phyloP scores from a whole-genome alignment of 495 filamentous ascomycete species.

The Niebla homalea region DNA sequence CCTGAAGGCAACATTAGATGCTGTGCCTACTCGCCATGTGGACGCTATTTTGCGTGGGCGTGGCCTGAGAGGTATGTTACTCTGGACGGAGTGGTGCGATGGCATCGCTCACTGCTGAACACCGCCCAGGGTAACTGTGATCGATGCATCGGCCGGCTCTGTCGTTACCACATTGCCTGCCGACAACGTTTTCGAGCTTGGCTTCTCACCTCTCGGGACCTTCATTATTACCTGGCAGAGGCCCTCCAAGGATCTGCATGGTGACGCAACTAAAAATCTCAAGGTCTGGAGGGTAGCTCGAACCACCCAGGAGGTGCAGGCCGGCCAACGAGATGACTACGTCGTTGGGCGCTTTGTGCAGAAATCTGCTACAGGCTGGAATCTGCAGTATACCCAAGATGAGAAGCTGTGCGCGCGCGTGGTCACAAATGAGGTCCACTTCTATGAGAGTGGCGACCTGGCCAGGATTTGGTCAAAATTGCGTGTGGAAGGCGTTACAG shows the following conservation, averaged over 20 bases:
- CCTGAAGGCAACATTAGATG: slow-evolving; percentile 92
- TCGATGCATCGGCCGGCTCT: slow-evolving; percentile 70
- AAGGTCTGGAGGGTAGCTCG: slow-evolving; percentile 84
- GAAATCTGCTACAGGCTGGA: slow-evolving; percentile 91
- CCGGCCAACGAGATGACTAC: slow-evolving; percentile 39
- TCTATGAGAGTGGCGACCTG: slow-evolving; percentile 79
- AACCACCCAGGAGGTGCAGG: slow-evolving; percentile 15
- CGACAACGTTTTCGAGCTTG: slow-evolving; percentile 78
- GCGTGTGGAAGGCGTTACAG: slow-evolving; percentile 75
- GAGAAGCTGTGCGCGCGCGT: slow-evolving; percentile 83
- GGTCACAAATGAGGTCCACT: slow-evolving; percentile 95
- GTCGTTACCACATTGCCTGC: slow-evolving; percentile 60
- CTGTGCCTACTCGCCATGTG: slow-evolving; percentile 85
- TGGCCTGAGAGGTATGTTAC: slow-evolving; percentile 57
- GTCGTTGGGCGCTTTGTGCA: slow-evolving; percentile 86
- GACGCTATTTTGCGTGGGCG: slow-evolving; percentile 91
- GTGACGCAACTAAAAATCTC: slow-evolving; percentile 85
- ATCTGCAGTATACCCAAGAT: slow-evolving; percentile 89
- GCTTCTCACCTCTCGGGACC: slow-evolving; percentile 83
- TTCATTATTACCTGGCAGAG: slow-evolving; percentile 97
- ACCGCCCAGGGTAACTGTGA: slow-evolving; percentile 53
- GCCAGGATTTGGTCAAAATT: slow-evolving; percentile 87
- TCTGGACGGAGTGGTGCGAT: background rate
- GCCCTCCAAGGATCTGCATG: slow-evolving; percentile 78
- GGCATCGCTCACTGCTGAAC: background rate